Base-by-base conservation (phyloP, 1,139 yeast species). In the Zygoascus sp. region DNA sequence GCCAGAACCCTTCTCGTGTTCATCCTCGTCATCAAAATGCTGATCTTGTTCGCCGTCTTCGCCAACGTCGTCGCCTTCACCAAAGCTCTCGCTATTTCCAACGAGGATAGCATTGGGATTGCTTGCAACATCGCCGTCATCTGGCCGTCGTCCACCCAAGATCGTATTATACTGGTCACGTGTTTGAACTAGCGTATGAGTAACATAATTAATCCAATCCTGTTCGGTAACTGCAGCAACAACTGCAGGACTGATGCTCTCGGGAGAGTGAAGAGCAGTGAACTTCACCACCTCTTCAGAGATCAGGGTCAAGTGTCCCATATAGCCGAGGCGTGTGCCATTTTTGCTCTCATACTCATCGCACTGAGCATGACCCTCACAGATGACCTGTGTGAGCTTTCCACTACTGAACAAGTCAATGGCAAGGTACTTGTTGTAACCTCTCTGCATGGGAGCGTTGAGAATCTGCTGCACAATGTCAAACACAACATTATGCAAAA, bases 231-330 rank as follows among this genome's bases (percentile, higher is more conserved):
- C 76, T 41, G 80, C 80, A 17, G 69, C 74, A 51, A 80, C 80
- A 30, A 87, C 81, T 13, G 76, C 69, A 23, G 76, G 76, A 48
- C 87, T 77, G 27, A 83, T 68, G 1, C 80, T 68, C 53, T 74
- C 77, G 34, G 82, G 77, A 1, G 88, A 81, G 58, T 81, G 83
- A 17, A 83, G 67, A 42, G 87, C 88, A 23, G 90, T 84, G 64
- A 92, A 92, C 64, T 94, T 94, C 50, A 92, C 97, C 40, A 92
- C 95, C 64, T 92, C 99, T 63, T 94, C 98, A 7, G 97, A 95
- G 53, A 94, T 90, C 54, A 92, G 73, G 0, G 97, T 92, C 62
- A 92, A 73, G 66, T 92, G 98, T 23, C 99, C 99, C 95, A 92
- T 94, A 65, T 85, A 94, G 1, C 98, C 99, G 50, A 90, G 72